Evolutionary conservation across 306 rosid species (phyloP).

Genomic region (Cicer judaicum): DNA sequence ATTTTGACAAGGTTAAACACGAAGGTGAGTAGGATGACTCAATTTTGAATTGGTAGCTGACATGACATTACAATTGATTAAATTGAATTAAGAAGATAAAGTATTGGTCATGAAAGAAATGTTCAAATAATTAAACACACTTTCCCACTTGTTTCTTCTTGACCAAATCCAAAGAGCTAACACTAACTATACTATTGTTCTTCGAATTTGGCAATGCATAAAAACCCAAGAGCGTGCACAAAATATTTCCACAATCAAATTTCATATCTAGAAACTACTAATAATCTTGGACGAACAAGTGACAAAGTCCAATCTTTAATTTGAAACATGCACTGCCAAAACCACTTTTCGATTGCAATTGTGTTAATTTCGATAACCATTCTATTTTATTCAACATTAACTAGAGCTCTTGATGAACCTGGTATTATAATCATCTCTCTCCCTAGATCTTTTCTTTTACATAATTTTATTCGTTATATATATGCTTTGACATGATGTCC

Average conservation of each 20-base stretch:
- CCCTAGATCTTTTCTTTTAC: background rate
- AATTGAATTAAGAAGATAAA: too few relatives aligned
- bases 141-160: background rate
- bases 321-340: constrained; percentile 49
- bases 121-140: background rate
- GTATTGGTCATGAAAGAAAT: constrained; percentile 1
- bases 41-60: background rate
- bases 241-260: constrained; percentile 16
- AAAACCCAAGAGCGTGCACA: constrained; percentile 6
- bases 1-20: constrained; percentile 17
- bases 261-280: background rate
- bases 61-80: background rate
- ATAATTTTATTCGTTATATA: background rate
- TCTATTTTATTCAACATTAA: constrained; percentile 26
- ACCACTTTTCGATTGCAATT: constrained; percentile 28
- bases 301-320: background rate
- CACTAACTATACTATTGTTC: background rate
- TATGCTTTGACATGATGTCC: too few relatives aligned
- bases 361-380: constrained; percentile 35
- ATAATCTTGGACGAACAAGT: background rate
- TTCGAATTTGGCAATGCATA: constrained; percentile 31
- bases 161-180: constrained; percentile 43
- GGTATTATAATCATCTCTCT: constrained; percentile 46
- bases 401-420: constrained; percentile 55
- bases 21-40: background rate